Percentiles rank a stretch among this genome's conserved stretches.
phyloP scores from a whole-genome alignment of 1,284 basidiomycete genomes.

The Ganoderma resinaceum region DNA sequence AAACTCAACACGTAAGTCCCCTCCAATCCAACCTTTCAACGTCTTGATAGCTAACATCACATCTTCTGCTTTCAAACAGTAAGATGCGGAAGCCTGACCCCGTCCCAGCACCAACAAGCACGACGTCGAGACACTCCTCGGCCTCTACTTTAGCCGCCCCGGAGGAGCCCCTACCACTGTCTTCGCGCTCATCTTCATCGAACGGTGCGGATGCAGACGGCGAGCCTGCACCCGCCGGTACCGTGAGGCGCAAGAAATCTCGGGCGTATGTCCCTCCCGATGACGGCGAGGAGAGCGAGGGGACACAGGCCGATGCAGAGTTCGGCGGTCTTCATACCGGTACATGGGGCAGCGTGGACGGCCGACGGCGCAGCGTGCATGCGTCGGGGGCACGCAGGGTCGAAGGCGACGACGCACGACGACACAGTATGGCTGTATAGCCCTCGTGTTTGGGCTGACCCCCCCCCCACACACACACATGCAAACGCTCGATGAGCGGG shows the following conservation, averaged over 20 bases:
- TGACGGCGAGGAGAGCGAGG: slow-evolving; percentile 65
- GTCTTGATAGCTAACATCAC: background rate
- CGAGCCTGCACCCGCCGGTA: slow-evolving; percentile 32
- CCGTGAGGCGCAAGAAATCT: slow-evolving; percentile 58
- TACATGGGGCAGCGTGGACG: slow-evolving; percentile 63
- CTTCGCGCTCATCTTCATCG: slow-evolving; percentile 33
- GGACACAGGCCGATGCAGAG: slow-evolving; percentile 71
- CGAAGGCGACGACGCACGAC: slow-evolving; percentile 45
- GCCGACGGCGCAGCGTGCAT: slow-evolving; percentile 55
- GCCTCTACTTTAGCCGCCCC: slow-evolving; percentile 24
- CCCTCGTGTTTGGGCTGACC: background rate
- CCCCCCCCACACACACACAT: background rate
- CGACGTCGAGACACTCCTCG: slow-evolving; percentile 42
- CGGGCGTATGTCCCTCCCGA: slow-evolving; percentile 54
- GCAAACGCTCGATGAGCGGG: no score
- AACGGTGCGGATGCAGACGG: slow-evolving; percentile 24
- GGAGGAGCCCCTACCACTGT: slow-evolving; percentile 25
- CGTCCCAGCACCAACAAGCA: slow-evolving; percentile 39
- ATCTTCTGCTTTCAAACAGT: slow-evolving; percentile 45
- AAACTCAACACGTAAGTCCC: slow-evolving; percentile 85
- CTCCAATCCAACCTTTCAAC: slow-evolving; percentile 1
- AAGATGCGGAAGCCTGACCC: slow-evolving; percentile 92
- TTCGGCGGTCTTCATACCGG: slow-evolving; percentile 47
- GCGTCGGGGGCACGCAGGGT: slow-evolving; percentile 33
- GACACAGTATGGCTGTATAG: slow-evolving; percentile 49